These are phyloP conservation scores for Tolypocladium endophyticum DNA, from an alignment of 2,329 filamentous ascomycete species.

Conservation along the genomic window DNA sequence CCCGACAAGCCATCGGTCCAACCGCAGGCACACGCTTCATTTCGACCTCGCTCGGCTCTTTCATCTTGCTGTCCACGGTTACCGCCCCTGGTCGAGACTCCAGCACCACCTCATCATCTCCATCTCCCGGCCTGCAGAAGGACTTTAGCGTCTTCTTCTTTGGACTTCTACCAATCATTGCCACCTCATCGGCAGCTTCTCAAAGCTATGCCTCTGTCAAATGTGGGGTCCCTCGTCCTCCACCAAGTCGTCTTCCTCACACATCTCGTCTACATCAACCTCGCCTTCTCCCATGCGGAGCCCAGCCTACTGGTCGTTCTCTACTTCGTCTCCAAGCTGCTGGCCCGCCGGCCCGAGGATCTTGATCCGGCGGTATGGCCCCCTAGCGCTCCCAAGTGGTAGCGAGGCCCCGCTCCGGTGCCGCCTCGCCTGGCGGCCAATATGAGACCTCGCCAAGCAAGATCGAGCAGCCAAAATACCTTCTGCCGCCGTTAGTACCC, in stretches of 20 bases:
- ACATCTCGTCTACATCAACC: constrained; percentile 41
- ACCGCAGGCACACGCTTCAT: neutral
- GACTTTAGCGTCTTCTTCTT: neutral
- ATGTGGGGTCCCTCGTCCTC: constrained; percentile 40
- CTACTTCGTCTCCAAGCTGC: constrained; percentile 37
- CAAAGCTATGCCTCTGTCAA: constrained; percentile 36
- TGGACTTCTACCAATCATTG: neutral
- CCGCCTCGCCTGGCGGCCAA: constrained; percentile 7
- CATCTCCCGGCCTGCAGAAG: neutral
- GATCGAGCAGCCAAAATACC: constrained; percentile 18
- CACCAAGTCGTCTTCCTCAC: constrained; percentile 43
- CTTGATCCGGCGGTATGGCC: constrained; percentile 29
- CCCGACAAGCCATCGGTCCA: neutral
- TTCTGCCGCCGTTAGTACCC: constrained; percentile 10
- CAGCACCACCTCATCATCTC: neutral
- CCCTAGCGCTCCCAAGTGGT: constrained; percentile 18
- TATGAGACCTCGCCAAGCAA: constrained; percentile 30
- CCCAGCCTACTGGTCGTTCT: constrained; percentile 33
- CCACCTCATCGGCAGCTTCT: neutral
- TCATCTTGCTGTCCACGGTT: neutral
- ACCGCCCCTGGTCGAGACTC: neutral
- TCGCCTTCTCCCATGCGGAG: constrained; percentile 38
- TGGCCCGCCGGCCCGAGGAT: constrained; percentile 36
- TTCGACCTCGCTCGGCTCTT: neutral
- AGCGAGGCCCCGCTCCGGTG: constrained; percentile 5